Evolutionary conservation across 371 early-diverging fungal species (phyloP), one percentile per base, ranked within the genome.

Genomic region (Mucor racemosus): DNA sequence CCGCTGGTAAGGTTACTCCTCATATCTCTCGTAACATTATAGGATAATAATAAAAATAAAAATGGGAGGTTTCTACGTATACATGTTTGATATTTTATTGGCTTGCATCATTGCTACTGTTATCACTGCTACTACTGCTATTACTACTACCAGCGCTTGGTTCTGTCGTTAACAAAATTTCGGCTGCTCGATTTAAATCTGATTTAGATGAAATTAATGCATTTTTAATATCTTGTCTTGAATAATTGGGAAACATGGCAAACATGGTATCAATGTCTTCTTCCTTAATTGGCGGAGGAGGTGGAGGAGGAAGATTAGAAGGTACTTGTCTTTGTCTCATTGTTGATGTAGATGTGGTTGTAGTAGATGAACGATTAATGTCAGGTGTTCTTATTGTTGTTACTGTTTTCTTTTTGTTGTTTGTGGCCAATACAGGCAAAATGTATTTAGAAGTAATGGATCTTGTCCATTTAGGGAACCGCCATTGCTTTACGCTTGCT

Each of bases 201-300:
- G 81, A 81, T 38, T 80, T 77, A 13, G 87, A 73, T 17, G 64
- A 66, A 13, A 66, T 67, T 55, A 85, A 69, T n/a, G 87, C 87
- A 14, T 62, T 72, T 34, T 79, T 71, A 4, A 84, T 81, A 42
- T 78, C 73, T 35, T 81, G 79, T 58, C 79, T 75, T 7, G 81
- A 74, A 2, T 75, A 74, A n/a, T 78, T 71, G 3, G 85, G 81
- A 56, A 86, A 84, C 75, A 87, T 85, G 57, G 82, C 67, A 60
- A 77, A 76, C 56, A 87, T 74, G 0, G 80, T 77, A 6, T 81
- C 68, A 41, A 87, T 77, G 26, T 82, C 78, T 34, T 80, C 83
- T 35, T 82, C 80, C 8, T 81, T 68, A 7, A 83, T 44, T 35
- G 64, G 64, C 11, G 64, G 64, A 13, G 19, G 26, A 41, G 55